Base-by-base conservation (phyloP, 1,139 yeast species). In the Geotrichum aggregatum region DNA sequence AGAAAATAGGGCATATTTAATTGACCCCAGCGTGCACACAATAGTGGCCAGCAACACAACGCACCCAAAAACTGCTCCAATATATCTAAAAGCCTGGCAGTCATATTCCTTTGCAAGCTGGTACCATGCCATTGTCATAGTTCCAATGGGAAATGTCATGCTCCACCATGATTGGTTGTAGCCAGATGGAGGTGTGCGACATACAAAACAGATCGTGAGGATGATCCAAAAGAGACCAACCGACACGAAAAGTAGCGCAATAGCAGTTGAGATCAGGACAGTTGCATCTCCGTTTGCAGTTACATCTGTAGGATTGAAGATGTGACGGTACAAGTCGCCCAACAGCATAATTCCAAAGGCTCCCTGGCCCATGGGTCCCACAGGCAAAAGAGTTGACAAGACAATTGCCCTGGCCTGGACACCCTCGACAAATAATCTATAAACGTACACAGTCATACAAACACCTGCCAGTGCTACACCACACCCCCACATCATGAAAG, bases 71-170 rank as follows among this genome's bases (percentile, higher is more conserved):
- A 85, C 75, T 4, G 83, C 74, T 1, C 85, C 79, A 49, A 87
- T 61, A 3, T 82, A 82, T 57, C 77, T 74, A 69, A 84, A 84
- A 2, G 82, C 79, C 39, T 64, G 64, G 59, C 81, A 70, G 5
- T 76, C 74, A 48, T 71, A 74, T 5, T 76, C 66, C 1, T 57
- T 61, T 38, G 74, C 79, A 26, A 87, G 64, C 59, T 79, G 77
- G 19, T 73, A 66, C 59, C 80, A 77, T 2, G 87, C 79, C 19
- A 85, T 67, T 0, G 84, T 73, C 83, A 86, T 83, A 0, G 96
- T 87, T 2, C 96, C 96, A 60, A 87, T 64, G 1, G 96, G 96
- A 82, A 89, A 89, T 57, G 96, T 85, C 75, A 86, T 79, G 30
- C 89, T 82, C 95, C 96, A 88, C 77, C 84, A 87, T 0, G 82